Evolutionary conservation across 257 asterid species (phyloP).

Genomic region (Nicotiana benthamiana): DNA sequence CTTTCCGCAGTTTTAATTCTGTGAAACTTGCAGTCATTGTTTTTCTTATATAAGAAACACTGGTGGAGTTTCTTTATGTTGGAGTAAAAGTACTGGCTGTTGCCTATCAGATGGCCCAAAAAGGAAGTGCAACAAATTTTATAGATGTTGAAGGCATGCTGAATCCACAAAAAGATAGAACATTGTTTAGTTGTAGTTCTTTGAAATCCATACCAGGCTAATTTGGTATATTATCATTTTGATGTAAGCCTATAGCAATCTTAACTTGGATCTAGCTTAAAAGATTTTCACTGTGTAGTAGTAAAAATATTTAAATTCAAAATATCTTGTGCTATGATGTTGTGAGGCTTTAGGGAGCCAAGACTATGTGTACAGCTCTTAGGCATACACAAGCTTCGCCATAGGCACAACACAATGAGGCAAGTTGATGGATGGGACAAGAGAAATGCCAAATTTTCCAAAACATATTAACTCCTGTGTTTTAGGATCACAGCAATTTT

Average conservation of each 20-base stretch:
- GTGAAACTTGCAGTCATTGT: no score
- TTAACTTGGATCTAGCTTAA: background rate
- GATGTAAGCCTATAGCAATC: background rate
- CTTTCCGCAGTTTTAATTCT: background rate
- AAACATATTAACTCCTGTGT: background rate
- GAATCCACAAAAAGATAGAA: background rate
- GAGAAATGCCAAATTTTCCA: background rate
- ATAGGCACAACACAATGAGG: background rate
- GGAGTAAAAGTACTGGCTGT: background rate
- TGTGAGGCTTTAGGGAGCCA: background rate
- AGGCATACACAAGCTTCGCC: background rate
- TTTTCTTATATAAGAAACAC: background rate
- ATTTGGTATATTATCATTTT: background rate
- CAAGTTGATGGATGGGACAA: background rate
- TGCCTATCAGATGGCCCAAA: background rate
- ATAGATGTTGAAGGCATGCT: background rate
- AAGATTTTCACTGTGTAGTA: background rate
- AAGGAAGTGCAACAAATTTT: background rate
- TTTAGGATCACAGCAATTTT: background rate
- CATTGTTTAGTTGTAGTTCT: background rate
- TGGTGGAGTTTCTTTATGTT: background rate
- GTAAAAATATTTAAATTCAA: background rate
- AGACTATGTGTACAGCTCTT: background rate
- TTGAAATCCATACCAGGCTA: background rate
- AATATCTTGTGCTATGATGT: background rate